Evolutionary conservation across 1,139 yeast species (phyloP).

Genomic region (Meyerozyma sp.): DNA sequence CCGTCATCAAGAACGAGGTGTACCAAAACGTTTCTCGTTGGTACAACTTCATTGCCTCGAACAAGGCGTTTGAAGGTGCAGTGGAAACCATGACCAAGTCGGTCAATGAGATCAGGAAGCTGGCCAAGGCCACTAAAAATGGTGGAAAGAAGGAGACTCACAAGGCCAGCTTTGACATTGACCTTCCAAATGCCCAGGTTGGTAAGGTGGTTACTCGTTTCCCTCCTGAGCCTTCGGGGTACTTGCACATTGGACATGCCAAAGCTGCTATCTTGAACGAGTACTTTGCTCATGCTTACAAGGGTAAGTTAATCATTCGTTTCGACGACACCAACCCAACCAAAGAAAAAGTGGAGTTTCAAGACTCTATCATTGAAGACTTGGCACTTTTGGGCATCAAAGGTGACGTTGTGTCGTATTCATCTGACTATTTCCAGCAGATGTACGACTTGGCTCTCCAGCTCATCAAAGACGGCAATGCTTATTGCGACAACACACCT

Average conservation of each 20-base stretch:
- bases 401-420: conserved; percentile 81
- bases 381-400: conserved; percentile 82
- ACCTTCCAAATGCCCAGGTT: conserved; percentile 79
- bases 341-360: conserved; percentile 89
- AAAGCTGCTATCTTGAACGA: conserved; percentile 95
- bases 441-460: conserved; percentile 84
- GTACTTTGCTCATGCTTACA: conserved; percentile 89
- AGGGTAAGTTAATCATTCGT: conserved; percentile 90
- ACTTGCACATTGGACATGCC: conserved; percentile 90
- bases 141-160: conserved; percentile 72
- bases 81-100: conserved; percentile 66
- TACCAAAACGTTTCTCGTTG: conserved; percentile 88
- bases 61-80: conserved; percentile 62
- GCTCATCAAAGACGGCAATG: conserved; percentile 89
- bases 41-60: conserved; percentile 74
- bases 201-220: conserved; percentile 97
- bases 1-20: conserved; percentile 78
- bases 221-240: conserved; percentile 93
- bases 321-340: conserved; percentile 97
- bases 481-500: conserved; percentile 95
- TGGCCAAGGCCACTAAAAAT: conserved; percentile 39
- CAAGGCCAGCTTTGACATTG: conserved; percentile 91
- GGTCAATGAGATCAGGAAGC: conserved; percentile 68
- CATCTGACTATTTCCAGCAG: conserved; percentile 86
- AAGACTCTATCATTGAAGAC: conserved; percentile 89